Conservation (phyloP, 2,329 filamentous ascomycete species). For the Fonsecaea monophora region DNA sequence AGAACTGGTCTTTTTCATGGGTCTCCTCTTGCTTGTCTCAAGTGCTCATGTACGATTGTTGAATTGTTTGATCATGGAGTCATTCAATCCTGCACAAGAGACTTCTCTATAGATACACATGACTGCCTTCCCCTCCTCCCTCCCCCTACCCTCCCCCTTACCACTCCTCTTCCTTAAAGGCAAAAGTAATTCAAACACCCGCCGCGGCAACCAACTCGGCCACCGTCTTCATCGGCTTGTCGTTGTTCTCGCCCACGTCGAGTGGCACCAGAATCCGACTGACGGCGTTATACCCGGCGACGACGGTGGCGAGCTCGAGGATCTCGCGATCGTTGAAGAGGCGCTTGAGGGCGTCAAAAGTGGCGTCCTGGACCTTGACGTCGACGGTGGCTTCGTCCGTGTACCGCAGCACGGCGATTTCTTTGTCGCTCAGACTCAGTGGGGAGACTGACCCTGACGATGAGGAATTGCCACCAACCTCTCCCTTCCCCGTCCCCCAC, state of each 20-base stretch:
- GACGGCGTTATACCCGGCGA: constrained; percentile 44
- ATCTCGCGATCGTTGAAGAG: constrained; percentile 62
- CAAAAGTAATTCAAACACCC: background rate
- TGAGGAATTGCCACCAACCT: constrained; percentile 26
- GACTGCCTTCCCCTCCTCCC: no score
- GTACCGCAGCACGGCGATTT: constrained; percentile 74
- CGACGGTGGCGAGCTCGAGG: constrained; percentile 80
- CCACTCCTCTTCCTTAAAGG: no score
- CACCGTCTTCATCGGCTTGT: constrained; percentile 28
- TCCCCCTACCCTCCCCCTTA: no score
- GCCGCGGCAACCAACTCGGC: constrained; percentile 14
- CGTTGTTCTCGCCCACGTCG: constrained; percentile 53
- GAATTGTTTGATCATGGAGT: no score
- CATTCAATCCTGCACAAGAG: no score
- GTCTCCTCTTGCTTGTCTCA: no score
- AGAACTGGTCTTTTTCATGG: no score
- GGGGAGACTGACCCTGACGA: no score
- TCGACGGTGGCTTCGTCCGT: constrained; percentile 82
- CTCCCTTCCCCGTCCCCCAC: constrained; percentile 46
- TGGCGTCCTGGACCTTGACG: constrained; percentile 70
- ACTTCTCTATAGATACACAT: no score
- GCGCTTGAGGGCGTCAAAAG: constrained; percentile 71
- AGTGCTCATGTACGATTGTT: no score
- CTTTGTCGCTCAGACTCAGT: constrained; percentile 60
- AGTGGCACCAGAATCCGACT: constrained; percentile 77